These are phyloP conservation scores for Pontederia paniculata DNA, from an alignment of 176 grass and related monocot genomes.

Conservation along the genomic window DNA sequence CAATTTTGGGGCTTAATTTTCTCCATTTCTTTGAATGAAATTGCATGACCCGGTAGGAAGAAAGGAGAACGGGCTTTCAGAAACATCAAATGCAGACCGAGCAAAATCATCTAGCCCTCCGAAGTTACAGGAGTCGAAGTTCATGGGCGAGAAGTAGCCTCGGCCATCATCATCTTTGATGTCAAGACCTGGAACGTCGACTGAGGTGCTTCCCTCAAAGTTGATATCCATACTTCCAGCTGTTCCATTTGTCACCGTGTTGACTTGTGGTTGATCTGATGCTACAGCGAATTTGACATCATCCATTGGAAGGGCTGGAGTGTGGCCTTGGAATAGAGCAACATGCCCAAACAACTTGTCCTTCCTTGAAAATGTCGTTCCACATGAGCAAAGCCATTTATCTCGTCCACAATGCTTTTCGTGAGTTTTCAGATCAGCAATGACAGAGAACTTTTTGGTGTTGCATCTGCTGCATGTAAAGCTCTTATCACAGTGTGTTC, in stretches of 20 bases:
- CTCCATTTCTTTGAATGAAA: conserved; percentile 8
- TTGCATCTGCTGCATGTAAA: conserved; percentile 22
- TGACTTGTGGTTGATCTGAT: neutral
- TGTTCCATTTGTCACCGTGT: conserved; percentile 4
- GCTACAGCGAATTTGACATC: neutral
- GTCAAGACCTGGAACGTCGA: conserved; percentile 21
- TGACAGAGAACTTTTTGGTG: conserved; percentile 22
- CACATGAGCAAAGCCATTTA: conserved; percentile 20
- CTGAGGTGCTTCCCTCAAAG: conserved; percentile 15
- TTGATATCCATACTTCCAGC: conserved; percentile 9
- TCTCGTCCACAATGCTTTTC: conserved; percentile 20
- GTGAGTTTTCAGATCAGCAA: conserved; percentile 23
- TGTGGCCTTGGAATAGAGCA: conserved; percentile 23
- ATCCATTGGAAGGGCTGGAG: conserved; percentile 4
- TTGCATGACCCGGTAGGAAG: conserved; percentile 1
- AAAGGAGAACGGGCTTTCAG: conserved; percentile 15
- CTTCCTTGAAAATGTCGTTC: conserved; percentile 20
- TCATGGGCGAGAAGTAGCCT: conserved; percentile 19
- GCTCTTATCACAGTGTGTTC: conserved; percentile 24
- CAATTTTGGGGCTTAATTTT: neutral
- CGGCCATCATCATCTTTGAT: conserved; percentile 20
- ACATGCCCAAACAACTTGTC: conserved; percentile 25
- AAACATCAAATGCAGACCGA: conserved; percentile 25
- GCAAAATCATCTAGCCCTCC: conserved; percentile 35
- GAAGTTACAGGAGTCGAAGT: conserved; percentile 29